phyloP scores from a whole-genome alignment of 768 basidiomycete species.

The Pleurotus eryngii region DNA sequence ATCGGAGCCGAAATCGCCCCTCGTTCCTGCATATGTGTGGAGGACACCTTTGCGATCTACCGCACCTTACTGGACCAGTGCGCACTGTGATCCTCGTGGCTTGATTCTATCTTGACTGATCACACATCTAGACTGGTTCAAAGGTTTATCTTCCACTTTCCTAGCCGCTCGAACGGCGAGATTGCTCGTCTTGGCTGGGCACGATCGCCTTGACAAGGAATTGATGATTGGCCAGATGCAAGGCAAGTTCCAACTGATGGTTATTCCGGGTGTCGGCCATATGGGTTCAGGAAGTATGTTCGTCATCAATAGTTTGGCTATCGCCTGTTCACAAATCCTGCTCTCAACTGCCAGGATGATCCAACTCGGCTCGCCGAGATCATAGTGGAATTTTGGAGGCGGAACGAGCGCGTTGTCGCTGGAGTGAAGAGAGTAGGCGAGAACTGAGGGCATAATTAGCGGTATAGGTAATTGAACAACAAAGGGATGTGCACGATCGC shows the following conservation, averaged over 20 bases:
- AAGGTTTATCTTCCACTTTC: conserved; percentile 76
- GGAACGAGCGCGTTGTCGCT: conserved; percentile 72
- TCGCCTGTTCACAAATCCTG: too few species aligned
- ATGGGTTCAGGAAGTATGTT: conserved; percentile 86
- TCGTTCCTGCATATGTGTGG: conserved; percentile 61
- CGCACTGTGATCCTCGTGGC: conserved; percentile 17
- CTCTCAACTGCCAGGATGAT: conserved; percentile 59
- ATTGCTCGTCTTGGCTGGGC: conserved; percentile 86
- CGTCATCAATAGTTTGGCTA: not conserved
- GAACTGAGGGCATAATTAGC: conserved; percentile 16
- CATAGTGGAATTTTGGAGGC: conserved; percentile 84
- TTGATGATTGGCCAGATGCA: conserved; percentile 98
- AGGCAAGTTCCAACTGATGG: conserved; percentile 92
- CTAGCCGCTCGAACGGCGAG: conserved; percentile 76
- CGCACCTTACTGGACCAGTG: conserved; percentile 88
- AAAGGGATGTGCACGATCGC: conserved; percentile 10
- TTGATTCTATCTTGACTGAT: not conserved
- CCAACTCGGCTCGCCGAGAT: conserved; percentile 78
- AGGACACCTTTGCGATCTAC: conserved; percentile 80
- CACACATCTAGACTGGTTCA: conserved; percentile 77
- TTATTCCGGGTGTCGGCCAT: conserved; percentile 86
- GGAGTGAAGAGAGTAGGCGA: conserved; percentile 62
- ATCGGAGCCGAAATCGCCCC: conserved; percentile 30
- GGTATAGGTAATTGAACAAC: not conserved
- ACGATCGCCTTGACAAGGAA: conserved; percentile 88